Evolutionary conservation across 495 filamentous ascomycete genomes (phyloP), one percentile per base, ranked within the genome.

Genomic region (Diplogelasinospora grovesii): DNA sequence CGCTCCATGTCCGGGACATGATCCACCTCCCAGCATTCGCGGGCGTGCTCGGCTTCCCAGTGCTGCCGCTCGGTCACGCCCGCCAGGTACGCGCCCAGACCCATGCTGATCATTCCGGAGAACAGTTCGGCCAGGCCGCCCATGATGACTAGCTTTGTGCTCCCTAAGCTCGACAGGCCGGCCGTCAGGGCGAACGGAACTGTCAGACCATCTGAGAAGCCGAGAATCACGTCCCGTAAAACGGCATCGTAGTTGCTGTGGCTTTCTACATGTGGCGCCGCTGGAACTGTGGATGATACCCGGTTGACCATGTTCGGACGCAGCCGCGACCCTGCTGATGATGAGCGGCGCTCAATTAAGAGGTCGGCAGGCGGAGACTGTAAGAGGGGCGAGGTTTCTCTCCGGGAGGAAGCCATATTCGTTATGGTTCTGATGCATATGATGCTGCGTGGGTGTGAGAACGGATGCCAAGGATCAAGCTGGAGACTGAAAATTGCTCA

Each of bases 121-220:
- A 80, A 73, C n/a, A 82, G 59, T 58, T 82, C 78, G 3, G 78
- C 78, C 1, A 81, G 56, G 1, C 78, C 78, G 14, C 72, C 78
- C 42, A 76, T 65, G 30, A 82, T 66, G 28, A 82, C 78, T 22
- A 82, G 58, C 32, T 66, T 65, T 0, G 75, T 65, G 30, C 60
- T 63, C 28, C 75, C 75, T 16, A 77, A 42, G 37, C 50, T 73
- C 8, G 66, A 69, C 8, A 78, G 41, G 3, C 74, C 74, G 1
- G 74, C 74, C 1, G 71, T 77, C 4, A 78, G 50, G 0, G 74
- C 74, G 44, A 78, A 78, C 8, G 74, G 74, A 1, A 78, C 74
- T 0, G 74, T 78, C 21, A 77, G 52, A 6, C 74, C 74, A 36
- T 78, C 73, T 0, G 70, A 65, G 25, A 78, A 63, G 1, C 74